Base-by-base conservation (phyloP, 2,329 filamentous ascomycete species). In the Pseudogymnoascus sp. region DNA sequence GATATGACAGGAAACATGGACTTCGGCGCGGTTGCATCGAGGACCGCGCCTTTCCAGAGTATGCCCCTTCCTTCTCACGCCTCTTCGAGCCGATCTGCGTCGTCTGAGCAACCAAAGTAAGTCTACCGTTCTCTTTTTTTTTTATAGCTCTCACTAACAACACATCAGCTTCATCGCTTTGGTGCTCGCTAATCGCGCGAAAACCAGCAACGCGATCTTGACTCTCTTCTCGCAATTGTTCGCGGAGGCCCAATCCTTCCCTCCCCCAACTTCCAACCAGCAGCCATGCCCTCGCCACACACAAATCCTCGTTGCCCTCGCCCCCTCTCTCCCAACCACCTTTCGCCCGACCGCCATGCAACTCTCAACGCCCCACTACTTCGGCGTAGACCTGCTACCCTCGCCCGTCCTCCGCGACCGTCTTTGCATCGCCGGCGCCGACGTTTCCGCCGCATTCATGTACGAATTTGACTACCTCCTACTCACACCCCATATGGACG, bases 351-450 rank as follows among this genome's bases (percentile, higher is more conserved):
- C 69, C n/a, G 68, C 72, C 62, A 65, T 71, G 27, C 76, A 78
- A 62, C 71, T 77, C 5, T 69, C 72, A 25, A 76, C 71, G 2
- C 71, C 74, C 13, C 76, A 78, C 62, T 75, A 74, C 64, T 74
- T 72, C 59, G 75, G 73, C 60, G 76, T 78, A 61, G 75, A 78
- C 64, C 69, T 77, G 69, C 70, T 77, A 15, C 74, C 76, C 9
- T 77, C 75, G 6, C 74, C 73, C 4, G 64, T 66, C 5, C 67
- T 78, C n/a, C 71, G 76, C 48, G 74, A 77, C 58, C 68, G 71
- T 4, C 67, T 78, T 5, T 71, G 77, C 62, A 67, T 65, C 13
- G 69, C 75, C 5, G 71, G 70, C 1, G 60, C 68, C 2, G 73
- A 74, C n/a, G 71, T 74, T 35, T 72, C 73, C 31, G 70, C 72